Conservation (phyloP, 2,329 filamentous ascomycete genomes). For the Scedosporium boydii region DNA sequence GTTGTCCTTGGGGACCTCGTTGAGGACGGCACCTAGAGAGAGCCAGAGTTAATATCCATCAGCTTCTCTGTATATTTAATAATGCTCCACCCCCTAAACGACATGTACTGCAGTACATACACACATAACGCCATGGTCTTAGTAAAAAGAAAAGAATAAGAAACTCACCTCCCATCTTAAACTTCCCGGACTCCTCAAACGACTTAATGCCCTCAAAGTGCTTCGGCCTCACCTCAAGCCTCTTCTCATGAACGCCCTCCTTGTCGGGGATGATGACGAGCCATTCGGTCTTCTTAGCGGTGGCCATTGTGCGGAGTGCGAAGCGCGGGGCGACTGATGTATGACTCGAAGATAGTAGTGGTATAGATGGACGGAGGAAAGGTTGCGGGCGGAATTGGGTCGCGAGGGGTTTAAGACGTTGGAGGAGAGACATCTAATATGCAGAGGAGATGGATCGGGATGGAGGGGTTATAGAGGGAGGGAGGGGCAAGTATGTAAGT, state of each 20-base stretch:
- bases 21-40: constrained; percentile 52
- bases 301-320: constrained; percentile 18
- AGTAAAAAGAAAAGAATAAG: background rate
- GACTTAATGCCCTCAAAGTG: constrained; percentile 51
- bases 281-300: constrained; percentile 46
- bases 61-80: background rate
- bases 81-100: no score
- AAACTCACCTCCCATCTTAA: constrained; percentile 55
- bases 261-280: constrained; percentile 62
- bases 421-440: background rate
- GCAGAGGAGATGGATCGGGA: background rate
- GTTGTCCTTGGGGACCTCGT: constrained; percentile 55
- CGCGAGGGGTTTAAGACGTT: background rate
- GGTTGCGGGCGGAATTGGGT: background rate
- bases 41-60: background rate
- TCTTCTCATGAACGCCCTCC: constrained; percentile 48
- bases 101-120: no score
- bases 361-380: background rate
- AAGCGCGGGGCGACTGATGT: background rate
- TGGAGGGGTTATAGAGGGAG: background rate
- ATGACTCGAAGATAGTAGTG: no score
- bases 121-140: background rate
- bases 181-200: constrained; percentile 41
- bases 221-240: constrained; percentile 47
- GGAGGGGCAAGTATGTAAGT: background rate